Evolutionary conservation across 345 rosid species (phyloP).

Genomic region (Dimocarpus longan): DNA sequence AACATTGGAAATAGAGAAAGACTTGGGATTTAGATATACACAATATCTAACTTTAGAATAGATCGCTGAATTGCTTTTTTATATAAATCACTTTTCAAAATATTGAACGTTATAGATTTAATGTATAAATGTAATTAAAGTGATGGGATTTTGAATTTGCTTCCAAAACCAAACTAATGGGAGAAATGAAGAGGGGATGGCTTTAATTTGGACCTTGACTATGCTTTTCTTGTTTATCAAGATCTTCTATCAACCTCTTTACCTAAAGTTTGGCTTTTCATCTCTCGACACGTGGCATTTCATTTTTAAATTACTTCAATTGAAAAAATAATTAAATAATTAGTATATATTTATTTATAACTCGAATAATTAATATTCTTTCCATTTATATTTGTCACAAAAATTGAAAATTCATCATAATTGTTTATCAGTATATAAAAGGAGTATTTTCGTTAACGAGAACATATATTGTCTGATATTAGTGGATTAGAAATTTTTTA

Average conservation of each 20-base stretch:
- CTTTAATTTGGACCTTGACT: constrained; percentile 65
- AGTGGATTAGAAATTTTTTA: no score
- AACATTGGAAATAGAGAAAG: constrained; percentile 65
- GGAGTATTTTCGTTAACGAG: no score
- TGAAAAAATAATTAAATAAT: no score
- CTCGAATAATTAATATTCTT: no score
- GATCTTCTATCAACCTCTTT: constrained; percentile 46
- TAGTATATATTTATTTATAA: no score
- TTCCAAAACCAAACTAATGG: constrained; percentile 17
- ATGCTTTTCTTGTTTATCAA: constrained; percentile 66
- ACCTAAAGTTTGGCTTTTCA: constrained; percentile 38
- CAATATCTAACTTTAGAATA: constrained; percentile 38
- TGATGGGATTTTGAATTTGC: constrained; percentile 29
- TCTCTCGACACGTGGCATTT: constrained; percentile 26
- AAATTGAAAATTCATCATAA: no score
- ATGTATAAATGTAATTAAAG: constrained; percentile 12
- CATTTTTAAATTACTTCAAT: neutral
- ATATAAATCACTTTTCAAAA: constrained; percentile 44
- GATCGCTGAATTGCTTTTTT: constrained; percentile 46
- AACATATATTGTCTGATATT: no score
- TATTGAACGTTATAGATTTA: neutral
- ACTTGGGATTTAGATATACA: constrained; percentile 38
- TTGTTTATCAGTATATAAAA: no score
- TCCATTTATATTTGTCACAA: no score
- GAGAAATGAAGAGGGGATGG: constrained; percentile 18